Evolutionary conservation across 768 basidiomycete species (phyloP), one percentile per base, ranked within the genome.

Genomic region (Suillus subluteus): DNA sequence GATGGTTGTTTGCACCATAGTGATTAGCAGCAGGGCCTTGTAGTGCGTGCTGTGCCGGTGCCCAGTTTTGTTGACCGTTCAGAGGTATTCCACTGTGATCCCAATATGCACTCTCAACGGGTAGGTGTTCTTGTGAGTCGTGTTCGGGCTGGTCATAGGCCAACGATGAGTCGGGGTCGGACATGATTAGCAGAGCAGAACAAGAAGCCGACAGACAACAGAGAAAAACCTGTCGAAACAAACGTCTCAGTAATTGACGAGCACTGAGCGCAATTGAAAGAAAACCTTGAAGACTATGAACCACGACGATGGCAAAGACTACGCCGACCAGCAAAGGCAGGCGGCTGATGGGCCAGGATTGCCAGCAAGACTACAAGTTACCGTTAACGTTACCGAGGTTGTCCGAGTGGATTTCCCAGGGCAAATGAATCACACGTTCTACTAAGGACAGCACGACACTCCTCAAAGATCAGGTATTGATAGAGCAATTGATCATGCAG

Each of bases 61-160:
- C 6, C 59, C 65, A 59, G 30, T 67, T 67, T 66, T 63, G 59
- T 35, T 66, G 64, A n/a, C 52, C 66, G 23, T 66, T 59, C 18
- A 48, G 30, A 43, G 69, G 52, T 23, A 62, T 16, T 15, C 67
- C 62, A 44, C 30, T 32, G 18, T 32, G 6, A 12, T 43, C 30
- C 59, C 41, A 43, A 6, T 61, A 40, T 6, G 12, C 59, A 13
- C 41, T 43, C 26, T 61, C 59, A 7, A 43, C n/a, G 5, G 62
- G 64, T 35, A 32, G 59, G 64, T 55, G 68, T 66, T 26, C 68
- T 68, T 18, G 69, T 11, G 58, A 43, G 44, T 62, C 65, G 43
- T 62, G 58, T 54, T 76, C 77, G 21, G 71, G 71, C 35, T 37
- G 38, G 66, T 77, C 73, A 62, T 77, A 77, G 30, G 76, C 76